phyloP scores from a whole-genome alignment of 306 rosid genomes.

The Citrullus amarus region DNA sequence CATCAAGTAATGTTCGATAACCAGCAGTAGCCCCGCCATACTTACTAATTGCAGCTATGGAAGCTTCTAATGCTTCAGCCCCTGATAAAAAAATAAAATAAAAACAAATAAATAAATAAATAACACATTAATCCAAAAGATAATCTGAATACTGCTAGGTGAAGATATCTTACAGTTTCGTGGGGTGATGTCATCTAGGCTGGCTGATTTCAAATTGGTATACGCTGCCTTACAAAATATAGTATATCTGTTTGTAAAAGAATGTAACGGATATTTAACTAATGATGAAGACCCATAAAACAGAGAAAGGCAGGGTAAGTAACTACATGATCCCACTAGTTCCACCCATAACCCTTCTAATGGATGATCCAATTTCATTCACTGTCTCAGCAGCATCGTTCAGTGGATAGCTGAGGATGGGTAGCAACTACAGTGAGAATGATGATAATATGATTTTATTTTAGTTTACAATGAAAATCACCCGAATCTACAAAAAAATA shows the following conservation, averaged over 20 bases:
- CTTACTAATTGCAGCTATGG: slow-evolving; percentile 77
- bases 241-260: slow-evolving; percentile 35
- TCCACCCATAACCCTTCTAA: slow-evolving; percentile 88
- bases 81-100: slow-evolving; percentile 35
- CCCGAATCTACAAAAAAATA: slow-evolving; percentile 4
- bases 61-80: slow-evolving; percentile 71
- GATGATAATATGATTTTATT: neutral
- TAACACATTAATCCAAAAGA: slow-evolving; percentile 5
- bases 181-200: slow-evolving; percentile 30
- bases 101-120: neutral
- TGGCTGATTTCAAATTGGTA: slow-evolving; percentile 45
- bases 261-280: neutral
- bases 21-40: slow-evolving; percentile 96
- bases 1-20: slow-evolving; percentile 82
- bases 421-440: slow-evolving; percentile 20
- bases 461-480: slow-evolving; percentile 11
- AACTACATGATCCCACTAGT: slow-evolving; percentile 87
- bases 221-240: slow-evolving; percentile 78
- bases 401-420: slow-evolving; percentile 70
- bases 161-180: slow-evolving; percentile 54
- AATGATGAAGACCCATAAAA: neutral
- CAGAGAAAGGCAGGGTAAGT: slow-evolving; percentile 15
- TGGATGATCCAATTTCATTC: slow-evolving; percentile 65
- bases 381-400: slow-evolving; percentile 86
- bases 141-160: slow-evolving; percentile 7